Conservation (phyloP, 495 filamentous ascomycete genomes). For the Parachaetomium inaequale region DNA sequence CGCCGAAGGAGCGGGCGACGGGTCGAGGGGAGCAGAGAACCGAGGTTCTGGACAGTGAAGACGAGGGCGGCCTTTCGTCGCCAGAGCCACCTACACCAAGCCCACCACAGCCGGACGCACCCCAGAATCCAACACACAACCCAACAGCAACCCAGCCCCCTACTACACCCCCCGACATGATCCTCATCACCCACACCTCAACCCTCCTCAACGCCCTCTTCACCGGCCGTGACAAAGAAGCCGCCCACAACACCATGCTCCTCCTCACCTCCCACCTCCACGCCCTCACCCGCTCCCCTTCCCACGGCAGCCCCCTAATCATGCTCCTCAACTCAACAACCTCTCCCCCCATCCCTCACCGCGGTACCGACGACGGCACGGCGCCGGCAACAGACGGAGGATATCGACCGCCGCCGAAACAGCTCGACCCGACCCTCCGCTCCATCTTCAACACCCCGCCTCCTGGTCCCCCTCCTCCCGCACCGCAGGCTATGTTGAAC, state of each 20-base stretch:
- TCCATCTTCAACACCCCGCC: conserved; percentile 43
- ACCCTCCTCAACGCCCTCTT: conserved; percentile 42
- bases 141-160: not conserved
- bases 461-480: conserved; percentile 12
- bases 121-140: not conserved
- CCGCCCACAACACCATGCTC: conserved; percentile 36
- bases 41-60: conserved; percentile 35
- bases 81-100: not conserved
- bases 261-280: conserved; percentile 36
- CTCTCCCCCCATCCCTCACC: not conserved
- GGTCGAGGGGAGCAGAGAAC: not conserved
- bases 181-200: conserved; percentile 43
- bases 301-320: conserved; percentile 30
- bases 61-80: conserved; percentile 25
- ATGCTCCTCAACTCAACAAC: conserved; percentile 45
- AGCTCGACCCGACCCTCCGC: conserved; percentile 27
- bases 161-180: conserved; percentile 31
- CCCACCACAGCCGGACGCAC: not conserved
- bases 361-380: not conserved
- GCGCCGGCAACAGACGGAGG: not conserved
- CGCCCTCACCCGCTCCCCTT: conserved; percentile 26
- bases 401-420: not conserved
- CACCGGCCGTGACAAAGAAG: conserved; percentile 33
- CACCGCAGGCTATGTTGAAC: not conserved
- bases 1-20: not conserved